A percentile compares a stretch with the other conserved stretches of the same genome.
phyloP scores from a whole-genome alignment of 148 eudicot genomes.

The Cornus kousa region DNA sequence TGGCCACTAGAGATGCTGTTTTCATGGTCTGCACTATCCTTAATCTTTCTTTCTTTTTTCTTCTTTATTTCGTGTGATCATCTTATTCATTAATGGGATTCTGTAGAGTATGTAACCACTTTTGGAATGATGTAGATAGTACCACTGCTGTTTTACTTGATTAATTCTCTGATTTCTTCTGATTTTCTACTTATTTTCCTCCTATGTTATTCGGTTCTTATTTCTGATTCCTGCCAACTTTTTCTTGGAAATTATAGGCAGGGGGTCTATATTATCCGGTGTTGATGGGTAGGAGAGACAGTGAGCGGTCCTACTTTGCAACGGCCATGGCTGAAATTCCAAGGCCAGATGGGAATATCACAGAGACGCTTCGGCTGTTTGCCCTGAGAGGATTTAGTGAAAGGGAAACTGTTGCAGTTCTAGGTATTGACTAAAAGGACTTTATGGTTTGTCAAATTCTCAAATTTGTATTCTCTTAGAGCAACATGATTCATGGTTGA shows the following conservation, averaged over 20 bases:
- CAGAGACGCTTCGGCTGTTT: slow-evolving; percentile 22
- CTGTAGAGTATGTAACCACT: too few relatives aligned
- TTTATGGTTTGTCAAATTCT: not conserved
- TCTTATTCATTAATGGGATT: too few relatives aligned
- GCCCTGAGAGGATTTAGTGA: slow-evolving; percentile 35
- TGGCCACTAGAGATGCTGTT: not conserved
- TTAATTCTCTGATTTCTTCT: too few relatives aligned
- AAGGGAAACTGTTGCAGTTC: slow-evolving; percentile 35
- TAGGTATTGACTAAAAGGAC: slow-evolving; percentile 19
- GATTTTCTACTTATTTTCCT: too few relatives aligned
- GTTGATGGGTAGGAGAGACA: slow-evolving; percentile 36
- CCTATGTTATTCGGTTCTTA: too few relatives aligned
- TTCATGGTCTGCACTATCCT: not conserved
- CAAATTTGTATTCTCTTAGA: not conserved
- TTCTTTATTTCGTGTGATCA: too few relatives aligned
- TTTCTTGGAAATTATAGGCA: slow-evolving; percentile 14
- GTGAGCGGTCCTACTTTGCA: slow-evolving; percentile 22
- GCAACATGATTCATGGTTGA: not conserved
- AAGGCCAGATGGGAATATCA: slow-evolving; percentile 28
- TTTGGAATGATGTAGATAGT: too few relatives aligned
- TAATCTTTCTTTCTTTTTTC: too few relatives aligned
- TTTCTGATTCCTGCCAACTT: too few relatives aligned
- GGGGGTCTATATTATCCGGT: slow-evolving; percentile 37
- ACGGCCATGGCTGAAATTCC: slow-evolving; percentile 29
- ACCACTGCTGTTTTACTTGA: too few relatives aligned